phyloP scores from a whole-genome alignment of 495 filamentous ascomycete genomes.

The Pyrenula massariospora region DNA sequence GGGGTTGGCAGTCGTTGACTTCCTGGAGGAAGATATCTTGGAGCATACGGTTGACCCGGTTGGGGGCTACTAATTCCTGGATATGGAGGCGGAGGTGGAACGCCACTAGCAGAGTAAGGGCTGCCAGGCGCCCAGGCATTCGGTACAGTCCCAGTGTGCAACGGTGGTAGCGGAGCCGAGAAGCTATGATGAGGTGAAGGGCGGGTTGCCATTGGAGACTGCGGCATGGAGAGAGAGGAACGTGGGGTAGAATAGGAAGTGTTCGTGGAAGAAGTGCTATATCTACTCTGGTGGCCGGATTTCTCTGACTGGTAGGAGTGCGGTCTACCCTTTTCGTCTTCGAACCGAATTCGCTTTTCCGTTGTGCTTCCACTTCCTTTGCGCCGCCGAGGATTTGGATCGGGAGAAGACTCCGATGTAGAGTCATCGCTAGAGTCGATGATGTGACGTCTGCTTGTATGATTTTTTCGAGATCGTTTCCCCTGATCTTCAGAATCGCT shows the following conservation, averaged over 20 bases:
- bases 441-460: slow-evolving; percentile 12
- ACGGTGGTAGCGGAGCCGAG: background rate
- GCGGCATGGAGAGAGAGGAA: background rate
- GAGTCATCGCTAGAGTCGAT: slow-evolving; percentile 7
- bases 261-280: background rate
- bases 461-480: slow-evolving; percentile 8
- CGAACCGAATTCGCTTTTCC: background rate
- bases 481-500: slow-evolving; percentile 21
- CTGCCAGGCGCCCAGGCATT: background rate
- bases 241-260: background rate
- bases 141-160: background rate
- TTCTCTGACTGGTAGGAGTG: slow-evolving; percentile 5
- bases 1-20: slow-evolving; percentile 1
- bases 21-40: background rate
- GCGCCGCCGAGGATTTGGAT: background rate
- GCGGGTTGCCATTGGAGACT: background rate
- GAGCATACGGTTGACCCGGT: background rate
- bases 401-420: slow-evolving; percentile 1
- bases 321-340: slow-evolving; percentile 5
- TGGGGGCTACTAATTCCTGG: background rate
- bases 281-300: background rate
- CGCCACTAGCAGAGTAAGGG: background rate
- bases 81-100: background rate
- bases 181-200: background rate
- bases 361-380: slow-evolving; percentile 3